These are phyloP conservation scores for Entomortierella parvispora DNA, from an alignment of 192 early-diverging fungal species.

Conservation along the genomic window DNA sequence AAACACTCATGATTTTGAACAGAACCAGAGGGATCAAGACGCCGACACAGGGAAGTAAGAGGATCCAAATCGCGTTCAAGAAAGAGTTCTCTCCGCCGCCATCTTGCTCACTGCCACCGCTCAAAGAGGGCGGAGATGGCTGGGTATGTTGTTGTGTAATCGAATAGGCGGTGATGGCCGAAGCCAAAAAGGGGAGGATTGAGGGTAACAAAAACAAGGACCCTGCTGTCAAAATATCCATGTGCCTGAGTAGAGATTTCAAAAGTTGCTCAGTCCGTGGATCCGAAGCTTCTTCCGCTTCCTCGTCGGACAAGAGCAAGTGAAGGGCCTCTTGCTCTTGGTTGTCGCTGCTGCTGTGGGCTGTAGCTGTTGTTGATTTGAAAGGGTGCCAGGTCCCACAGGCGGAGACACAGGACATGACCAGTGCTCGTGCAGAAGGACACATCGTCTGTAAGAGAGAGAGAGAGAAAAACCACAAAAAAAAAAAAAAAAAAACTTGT, in stretches of 20 bases:
- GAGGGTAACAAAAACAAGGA: conserved; percentile 39
- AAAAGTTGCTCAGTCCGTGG: not conserved
- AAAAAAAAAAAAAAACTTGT: not conserved
- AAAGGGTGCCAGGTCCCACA: too few relatives aligned
- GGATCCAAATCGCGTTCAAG: conserved; percentile 16
- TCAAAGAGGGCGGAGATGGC: not conserved
- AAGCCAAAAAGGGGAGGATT: conserved; percentile 35
- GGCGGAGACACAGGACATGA: too few relatives aligned
- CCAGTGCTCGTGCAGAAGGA: too few relatives aligned
- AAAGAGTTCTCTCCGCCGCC: too few relatives aligned
- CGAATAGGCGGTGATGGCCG: conserved; percentile 13
- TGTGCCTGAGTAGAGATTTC: conserved; percentile 11
- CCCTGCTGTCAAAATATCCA: conserved; percentile 36
- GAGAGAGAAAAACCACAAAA: not conserved
- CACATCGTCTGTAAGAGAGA: too few relatives aligned
- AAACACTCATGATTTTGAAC: conserved; percentile 15
- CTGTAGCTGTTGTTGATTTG: too few relatives aligned
- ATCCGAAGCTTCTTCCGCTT: not conserved
- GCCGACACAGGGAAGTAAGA: conserved; percentile 32
- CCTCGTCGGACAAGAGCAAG: not conserved
- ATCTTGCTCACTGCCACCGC: conserved; percentile 19
- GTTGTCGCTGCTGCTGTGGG: too few relatives aligned
- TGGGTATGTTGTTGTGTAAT: not conserved
- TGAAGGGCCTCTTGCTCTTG: not conserved
- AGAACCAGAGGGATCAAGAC: conserved; percentile 16